Conservation (phyloP, 139 green algal genomes). For the Deuterostichococcus epilithicus region DNA sequence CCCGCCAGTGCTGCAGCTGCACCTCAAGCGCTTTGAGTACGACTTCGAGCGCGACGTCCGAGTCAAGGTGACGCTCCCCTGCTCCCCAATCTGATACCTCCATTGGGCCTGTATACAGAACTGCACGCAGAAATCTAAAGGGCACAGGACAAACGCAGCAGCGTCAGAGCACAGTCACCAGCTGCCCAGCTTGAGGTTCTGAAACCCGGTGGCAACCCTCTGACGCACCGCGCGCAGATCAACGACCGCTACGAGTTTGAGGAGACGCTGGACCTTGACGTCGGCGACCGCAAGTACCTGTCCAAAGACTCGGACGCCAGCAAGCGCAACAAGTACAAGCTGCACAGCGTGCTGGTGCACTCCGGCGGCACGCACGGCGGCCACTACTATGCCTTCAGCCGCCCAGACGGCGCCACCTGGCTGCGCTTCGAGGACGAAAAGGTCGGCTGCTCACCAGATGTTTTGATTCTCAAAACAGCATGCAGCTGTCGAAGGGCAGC, state of each 20-base stretch:
- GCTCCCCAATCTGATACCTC: too few species aligned
- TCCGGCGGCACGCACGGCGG: slow-evolving; percentile 90
- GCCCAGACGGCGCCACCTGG: slow-evolving; percentile 74
- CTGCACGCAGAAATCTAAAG: too few species aligned
- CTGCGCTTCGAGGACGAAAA: slow-evolving; percentile 95
- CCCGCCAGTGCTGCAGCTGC: slow-evolving; percentile 93
- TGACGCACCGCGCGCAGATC: slow-evolving; percentile 56
- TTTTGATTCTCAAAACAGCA: too few species aligned
- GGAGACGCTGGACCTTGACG: slow-evolving; percentile 86
- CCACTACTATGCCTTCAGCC: slow-evolving; percentile 92
- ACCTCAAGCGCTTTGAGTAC: slow-evolving; percentile 98
- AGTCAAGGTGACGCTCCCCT: slow-evolving; percentile 61
- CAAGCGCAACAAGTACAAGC: slow-evolving; percentile 79
- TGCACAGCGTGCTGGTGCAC: slow-evolving; percentile 94
- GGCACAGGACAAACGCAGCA: too few species aligned
- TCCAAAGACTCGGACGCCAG: slow-evolving; percentile 46
- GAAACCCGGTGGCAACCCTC: not conserved
- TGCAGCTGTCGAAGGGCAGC: too few species aligned
- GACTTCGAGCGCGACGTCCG: slow-evolving; percentile 83
- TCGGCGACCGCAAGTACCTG: slow-evolving; percentile 65
- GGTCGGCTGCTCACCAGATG: slow-evolving; percentile 7
- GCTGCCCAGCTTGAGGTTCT: too few species aligned
- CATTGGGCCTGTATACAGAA: too few species aligned
- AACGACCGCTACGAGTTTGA: slow-evolving; percentile 96
- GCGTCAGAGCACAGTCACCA: too few species aligned